Conservation (phyloP, 352 stramenopile genomes). For the Phytophthora kernoviae region DNA sequence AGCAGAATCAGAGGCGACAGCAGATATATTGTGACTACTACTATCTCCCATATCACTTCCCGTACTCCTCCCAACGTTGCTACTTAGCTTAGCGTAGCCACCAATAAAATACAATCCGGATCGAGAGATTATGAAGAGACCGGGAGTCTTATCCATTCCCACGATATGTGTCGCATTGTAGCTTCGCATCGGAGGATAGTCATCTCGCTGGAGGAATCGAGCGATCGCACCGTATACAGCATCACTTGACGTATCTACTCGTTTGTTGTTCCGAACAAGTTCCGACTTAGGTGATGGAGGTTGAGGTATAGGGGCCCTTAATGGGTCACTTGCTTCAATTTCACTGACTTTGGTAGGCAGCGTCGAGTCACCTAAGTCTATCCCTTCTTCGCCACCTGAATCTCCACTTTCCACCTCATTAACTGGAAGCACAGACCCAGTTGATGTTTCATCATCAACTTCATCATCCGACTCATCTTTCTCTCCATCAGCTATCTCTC, state of each 20-base stretch:
- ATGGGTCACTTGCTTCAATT: constrained; percentile 1
- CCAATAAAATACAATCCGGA: constrained; percentile 72
- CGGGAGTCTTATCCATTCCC: constrained; percentile 62
- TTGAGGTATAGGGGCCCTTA: constrained; percentile 4
- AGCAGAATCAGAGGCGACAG: not conserved
- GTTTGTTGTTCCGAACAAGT: constrained; percentile 10
- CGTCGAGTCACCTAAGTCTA: not conserved
- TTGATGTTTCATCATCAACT: constrained; percentile 27
- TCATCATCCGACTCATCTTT: constrained; percentile 22
- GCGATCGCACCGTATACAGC: constrained; percentile 60
- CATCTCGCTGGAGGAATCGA: constrained; percentile 65
- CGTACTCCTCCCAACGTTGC: constrained; percentile 9
- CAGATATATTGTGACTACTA: not conserved
- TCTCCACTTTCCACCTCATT: constrained; percentile 34
- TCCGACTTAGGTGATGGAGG: constrained; percentile 23
- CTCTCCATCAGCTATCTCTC: not conserved
- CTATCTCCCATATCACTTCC: not conserved
- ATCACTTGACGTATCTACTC: constrained; percentile 56
- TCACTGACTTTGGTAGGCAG: constrained; percentile 1
- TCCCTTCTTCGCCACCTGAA: constrained; percentile 34
- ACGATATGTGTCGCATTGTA: constrained; percentile 64
- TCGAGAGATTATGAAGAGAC: constrained; percentile 61
- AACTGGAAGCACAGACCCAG: not conserved
- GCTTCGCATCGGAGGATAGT: constrained; percentile 63
- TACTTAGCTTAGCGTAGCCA: constrained; percentile 61